Conservation (phyloP, 1,284 basidiomycete genomes). For the Salmacisia buchloeana region DNA sequence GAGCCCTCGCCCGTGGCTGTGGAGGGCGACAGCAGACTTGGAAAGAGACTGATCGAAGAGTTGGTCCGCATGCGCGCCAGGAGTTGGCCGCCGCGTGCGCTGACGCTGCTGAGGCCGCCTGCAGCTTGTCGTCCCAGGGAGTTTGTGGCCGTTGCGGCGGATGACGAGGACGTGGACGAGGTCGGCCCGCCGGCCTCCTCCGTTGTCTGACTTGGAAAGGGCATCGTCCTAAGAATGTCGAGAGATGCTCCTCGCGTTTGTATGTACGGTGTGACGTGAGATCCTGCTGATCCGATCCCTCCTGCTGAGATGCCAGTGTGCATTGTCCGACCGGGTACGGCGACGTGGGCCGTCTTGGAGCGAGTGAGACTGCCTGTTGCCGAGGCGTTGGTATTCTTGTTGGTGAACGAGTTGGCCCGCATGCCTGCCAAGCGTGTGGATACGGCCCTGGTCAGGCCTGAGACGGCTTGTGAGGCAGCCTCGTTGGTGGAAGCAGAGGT, state of each 20-base stretch:
- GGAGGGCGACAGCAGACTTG: background rate
- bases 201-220: background rate
- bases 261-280: no score
- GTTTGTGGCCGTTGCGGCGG: background rate
- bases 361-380: background rate
- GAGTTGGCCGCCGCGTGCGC: background rate
- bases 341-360: background rate
- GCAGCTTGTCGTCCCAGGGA: background rate
- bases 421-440: constrained; percentile 4
- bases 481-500: background rate
- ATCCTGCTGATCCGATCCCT: background rate
- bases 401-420: background rate
- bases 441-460: constrained; percentile 4
- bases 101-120: background rate
- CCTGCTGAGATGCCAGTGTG: background rate
- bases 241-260: background rate
- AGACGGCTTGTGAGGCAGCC: background rate
- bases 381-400: background rate
- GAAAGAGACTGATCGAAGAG: background rate
- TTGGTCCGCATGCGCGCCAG: background rate
- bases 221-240: background rate
- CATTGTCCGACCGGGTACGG: background rate
- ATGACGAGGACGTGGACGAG: no score
- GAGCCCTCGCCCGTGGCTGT: background rate
- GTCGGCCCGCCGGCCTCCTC: background rate